Percentiles rank a stretch among this genome's conserved stretches.
These are phyloP conservation scores for Linnemannia zychae DNA, from an alignment of 192 early-diverging fungal species.

Conservation along the genomic window DNA sequence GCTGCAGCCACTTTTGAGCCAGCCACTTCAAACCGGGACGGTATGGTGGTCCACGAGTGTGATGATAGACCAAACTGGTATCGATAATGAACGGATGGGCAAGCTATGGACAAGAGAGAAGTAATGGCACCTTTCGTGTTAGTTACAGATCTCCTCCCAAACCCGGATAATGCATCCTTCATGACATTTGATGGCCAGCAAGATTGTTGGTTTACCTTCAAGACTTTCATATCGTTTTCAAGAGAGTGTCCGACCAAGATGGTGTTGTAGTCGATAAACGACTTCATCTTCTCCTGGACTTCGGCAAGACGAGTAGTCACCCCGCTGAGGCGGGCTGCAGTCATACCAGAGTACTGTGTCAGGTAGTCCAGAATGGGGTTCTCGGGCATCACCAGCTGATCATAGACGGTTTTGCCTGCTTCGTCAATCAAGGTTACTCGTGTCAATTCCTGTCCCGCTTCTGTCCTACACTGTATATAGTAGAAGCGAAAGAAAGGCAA, in stretches of 20 bases:
- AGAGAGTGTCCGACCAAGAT: constrained; percentile 71
- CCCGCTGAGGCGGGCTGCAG: constrained; percentile 53
- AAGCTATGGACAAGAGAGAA: constrained; percentile 26
- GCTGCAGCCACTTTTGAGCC: constrained; percentile 62
- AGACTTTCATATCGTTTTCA: constrained; percentile 77
- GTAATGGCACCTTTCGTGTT: background rate
- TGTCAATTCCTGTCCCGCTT: constrained; percentile 53
- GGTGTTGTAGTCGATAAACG: constrained; percentile 59
- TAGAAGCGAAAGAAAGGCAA: background rate
- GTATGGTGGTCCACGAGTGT: constrained; percentile 63
- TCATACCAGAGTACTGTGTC: constrained; percentile 71
- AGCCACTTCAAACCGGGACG: constrained; percentile 69
- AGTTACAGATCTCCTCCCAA: background rate
- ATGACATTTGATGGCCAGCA: background rate
- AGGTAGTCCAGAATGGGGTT: constrained; percentile 67
- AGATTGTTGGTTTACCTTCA: constrained; percentile 54
- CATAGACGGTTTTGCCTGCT: constrained; percentile 56
- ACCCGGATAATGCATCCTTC: background rate
- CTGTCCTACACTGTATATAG: constrained; percentile 35
- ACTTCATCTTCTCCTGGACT: constrained; percentile 61
- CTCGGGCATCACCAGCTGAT: constrained; percentile 67
- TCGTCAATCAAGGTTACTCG: constrained; percentile 66
- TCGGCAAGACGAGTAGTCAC: constrained; percentile 59
- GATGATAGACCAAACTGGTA: constrained; percentile 71
- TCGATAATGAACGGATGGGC: constrained; percentile 74